Evolutionary conservation across 2,329 filamentous ascomycete species (phyloP), one percentile per base, ranked within the genome.

Genomic region (Fonsecaea erecta): DNA sequence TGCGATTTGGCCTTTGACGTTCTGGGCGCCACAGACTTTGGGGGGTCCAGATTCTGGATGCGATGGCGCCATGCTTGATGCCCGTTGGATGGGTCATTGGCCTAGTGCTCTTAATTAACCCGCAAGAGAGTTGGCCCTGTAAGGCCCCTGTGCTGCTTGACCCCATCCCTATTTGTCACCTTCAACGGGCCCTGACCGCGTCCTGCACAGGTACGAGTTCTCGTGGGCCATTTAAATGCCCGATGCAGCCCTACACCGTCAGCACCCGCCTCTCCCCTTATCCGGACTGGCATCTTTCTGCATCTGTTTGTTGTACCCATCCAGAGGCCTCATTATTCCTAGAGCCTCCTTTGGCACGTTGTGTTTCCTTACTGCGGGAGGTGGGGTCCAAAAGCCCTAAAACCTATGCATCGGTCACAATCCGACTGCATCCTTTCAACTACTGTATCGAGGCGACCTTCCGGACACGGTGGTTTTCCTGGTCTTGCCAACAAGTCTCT

Each of bases 141-240:
- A 35, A 52, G 30, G 43, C 21, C 57, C 54, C 9, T 9, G 16
- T 8, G 5, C 57, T 28, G 57, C 46, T 28, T 18, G 30, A 52
- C 35, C 40, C 40, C 57, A 28, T 35, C 40, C 43, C 34, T 52
- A 60, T 60, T 60, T 37, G 56, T 60, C 18, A 21, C 21, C 18
- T 21, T 8, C 43, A 24, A 24, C 43, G 43, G 18, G 7, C 18
- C 12, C 16, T 21, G 12, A n/a, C n/a, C n/a, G n/a, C n/a, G n/a
- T n/a, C n/a, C n/a, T n/a, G n/a, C n/a, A n/a, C n/a, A n/a, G n/a
- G n/a, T n/a, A n/a, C 28, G 28, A 30, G 28, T 30, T 4, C 28
- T 30, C 28, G 28, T 30, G n/a, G n/a, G n/a, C n/a, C n/a, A 46
- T 46, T n/a, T 43, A 48, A 48, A 12, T 48, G 43, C 24, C 43